Percentiles rank a stretch among this genome's conserved stretches.
These are phyloP conservation scores for Monilinia vaccinii-corymbosi DNA, from an alignment of 2,329 filamentous ascomycete species.

Conservation along the genomic window DNA sequence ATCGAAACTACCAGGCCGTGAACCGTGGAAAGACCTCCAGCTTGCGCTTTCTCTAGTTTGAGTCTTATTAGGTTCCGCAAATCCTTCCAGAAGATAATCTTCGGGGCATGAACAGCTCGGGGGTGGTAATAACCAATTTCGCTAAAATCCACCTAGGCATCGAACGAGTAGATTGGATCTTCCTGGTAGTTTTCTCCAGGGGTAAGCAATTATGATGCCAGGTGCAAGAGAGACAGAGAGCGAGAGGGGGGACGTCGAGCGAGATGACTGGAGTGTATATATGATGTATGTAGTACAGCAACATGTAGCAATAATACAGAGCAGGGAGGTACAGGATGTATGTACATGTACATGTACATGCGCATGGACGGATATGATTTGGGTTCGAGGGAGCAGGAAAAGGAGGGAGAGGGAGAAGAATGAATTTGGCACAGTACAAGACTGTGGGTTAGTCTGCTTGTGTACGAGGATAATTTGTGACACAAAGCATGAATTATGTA, in stretches of 20 bases:
- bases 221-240: not conserved
- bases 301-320: too few species aligned
- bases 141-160: conserved; percentile 16
- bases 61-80: conserved; percentile 11
- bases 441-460: too few species aligned
- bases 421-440: not conserved
- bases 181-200: conserved; percentile 5
- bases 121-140: conserved; percentile 19
- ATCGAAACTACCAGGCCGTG: conserved; percentile 7
- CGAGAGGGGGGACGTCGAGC: too few species aligned
- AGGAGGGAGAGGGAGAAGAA: not conserved
- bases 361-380: not conserved
- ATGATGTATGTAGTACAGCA: too few species aligned
- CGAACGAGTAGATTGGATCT: conserved; percentile 10
- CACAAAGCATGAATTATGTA: not conserved
- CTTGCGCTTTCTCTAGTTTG: conserved; percentile 4
- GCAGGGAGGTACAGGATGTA: too few species aligned
- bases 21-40: conserved; percentile 5
- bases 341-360: too few species aligned
- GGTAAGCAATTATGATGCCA: not conserved
- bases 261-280: too few species aligned
- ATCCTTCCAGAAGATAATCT: conserved; percentile 12
- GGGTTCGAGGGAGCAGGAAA: not conserved
- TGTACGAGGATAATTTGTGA: not conserved
- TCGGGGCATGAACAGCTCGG: conserved; percentile 19